phyloP scores from a whole-genome alignment of 306 rosid genomes.

The Abrus pulchellus region DNA sequence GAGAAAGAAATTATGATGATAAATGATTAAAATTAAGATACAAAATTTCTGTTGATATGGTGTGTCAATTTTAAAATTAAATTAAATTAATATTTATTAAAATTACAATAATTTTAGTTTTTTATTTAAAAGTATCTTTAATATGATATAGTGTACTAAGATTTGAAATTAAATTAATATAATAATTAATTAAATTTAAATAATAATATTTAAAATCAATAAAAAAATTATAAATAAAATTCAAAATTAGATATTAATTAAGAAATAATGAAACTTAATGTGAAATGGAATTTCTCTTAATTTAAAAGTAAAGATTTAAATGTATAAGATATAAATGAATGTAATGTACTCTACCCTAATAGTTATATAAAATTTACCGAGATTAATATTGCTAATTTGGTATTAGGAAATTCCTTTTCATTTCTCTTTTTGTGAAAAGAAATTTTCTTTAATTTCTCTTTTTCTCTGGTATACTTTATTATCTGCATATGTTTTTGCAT shows the following conservation, averaged over 20 bases:
- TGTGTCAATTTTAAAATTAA: background rate
- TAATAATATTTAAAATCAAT: background rate
- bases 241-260: background rate
- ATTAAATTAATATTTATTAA: background rate
- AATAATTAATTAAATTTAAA: background rate
- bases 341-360: background rate
- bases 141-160: background rate
- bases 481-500: conserved; percentile 27
- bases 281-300: no score
- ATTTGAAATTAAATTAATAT: background rate
- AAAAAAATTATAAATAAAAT: background rate
- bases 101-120: background rate
- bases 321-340: background rate
- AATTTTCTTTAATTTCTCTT: background rate
- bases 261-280: no score
- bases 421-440: background rate
- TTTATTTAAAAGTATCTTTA: background rate
- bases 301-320: background rate
- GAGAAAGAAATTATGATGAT: background rate
- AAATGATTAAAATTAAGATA: background rate
- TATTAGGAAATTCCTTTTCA: background rate
- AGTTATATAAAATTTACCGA: background rate
- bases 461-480: background rate
- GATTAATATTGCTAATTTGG: background rate
- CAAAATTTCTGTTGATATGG: background rate